Evolutionary conservation across 495 filamentous ascomycete species (phyloP).

Genomic region (Acidiella bohemica): DNA sequence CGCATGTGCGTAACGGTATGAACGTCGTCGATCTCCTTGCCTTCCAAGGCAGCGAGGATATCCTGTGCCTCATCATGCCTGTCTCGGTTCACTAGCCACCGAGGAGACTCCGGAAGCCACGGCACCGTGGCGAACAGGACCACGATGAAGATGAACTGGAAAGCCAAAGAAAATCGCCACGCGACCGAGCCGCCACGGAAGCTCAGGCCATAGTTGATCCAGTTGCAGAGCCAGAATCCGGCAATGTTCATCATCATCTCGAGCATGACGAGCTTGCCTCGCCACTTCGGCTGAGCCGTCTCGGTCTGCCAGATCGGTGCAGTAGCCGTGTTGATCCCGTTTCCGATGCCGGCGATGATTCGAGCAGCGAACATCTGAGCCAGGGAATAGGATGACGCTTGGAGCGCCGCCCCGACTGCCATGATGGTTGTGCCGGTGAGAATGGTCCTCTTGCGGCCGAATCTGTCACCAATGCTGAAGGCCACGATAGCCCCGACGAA

Average conservation of each 20-base stretch:
- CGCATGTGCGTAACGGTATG: not conserved
- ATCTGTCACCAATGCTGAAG: slow-evolving; percentile 6
- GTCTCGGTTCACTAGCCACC: slow-evolving; percentile 26
- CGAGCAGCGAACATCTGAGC: slow-evolving; percentile 8
- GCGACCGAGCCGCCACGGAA: slow-evolving; percentile 2
- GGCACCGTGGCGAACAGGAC: slow-evolving; percentile 20
- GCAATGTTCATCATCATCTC: slow-evolving; percentile 25
- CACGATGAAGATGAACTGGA: slow-evolving; percentile 18
- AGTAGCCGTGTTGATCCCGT: slow-evolving; percentile 25
- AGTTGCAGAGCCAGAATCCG: slow-evolving; percentile 25
- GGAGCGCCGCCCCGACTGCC: slow-evolving; percentile 5
- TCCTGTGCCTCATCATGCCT: not conserved
- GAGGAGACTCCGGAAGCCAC: slow-evolving; percentile 28
- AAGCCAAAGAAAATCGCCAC: slow-evolving; percentile 6
- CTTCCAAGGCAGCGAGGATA: slow-evolving; percentile 1
- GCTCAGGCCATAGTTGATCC: slow-evolving; percentile 23
- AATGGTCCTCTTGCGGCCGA: slow-evolving; percentile 10
- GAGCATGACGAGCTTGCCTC: slow-evolving; percentile 26
- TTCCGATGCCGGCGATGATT: slow-evolving; percentile 20
- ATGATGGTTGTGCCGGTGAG: slow-evolving; percentile 7
- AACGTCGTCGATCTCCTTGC: not conserved
- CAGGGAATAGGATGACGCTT: slow-evolving; percentile 2
- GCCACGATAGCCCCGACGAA: slow-evolving; percentile 6
- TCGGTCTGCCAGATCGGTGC: slow-evolving; percentile 29
- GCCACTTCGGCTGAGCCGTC: slow-evolving; percentile 19